Conservation (phyloP, 805 yeast genomes). For the Diddensiella santjacobensis region DNA sequence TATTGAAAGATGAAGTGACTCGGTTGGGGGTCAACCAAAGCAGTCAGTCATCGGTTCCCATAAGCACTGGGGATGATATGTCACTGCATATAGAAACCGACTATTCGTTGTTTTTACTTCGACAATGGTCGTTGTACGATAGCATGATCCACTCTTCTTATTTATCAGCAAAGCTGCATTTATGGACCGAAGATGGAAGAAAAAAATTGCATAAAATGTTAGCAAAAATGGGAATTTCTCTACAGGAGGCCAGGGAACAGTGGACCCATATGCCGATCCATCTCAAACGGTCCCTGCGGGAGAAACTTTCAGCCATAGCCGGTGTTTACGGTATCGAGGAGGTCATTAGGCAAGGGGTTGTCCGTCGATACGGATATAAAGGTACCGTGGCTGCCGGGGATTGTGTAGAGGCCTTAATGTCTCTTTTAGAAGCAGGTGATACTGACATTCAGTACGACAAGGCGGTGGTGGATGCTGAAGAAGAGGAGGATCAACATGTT, state of each 20-base stretch:
- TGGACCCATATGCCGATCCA: constrained; percentile 88
- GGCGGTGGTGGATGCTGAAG: background rate
- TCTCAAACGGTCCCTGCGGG: constrained; percentile 67
- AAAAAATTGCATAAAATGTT: constrained; percentile 83
- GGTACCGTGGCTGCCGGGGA: constrained; percentile 91
- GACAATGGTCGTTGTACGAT: constrained; percentile 93
- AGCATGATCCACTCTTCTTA: constrained; percentile 87
- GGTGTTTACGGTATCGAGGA: constrained; percentile 79
- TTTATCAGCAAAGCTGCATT: constrained; percentile 77
- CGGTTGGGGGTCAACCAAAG: constrained; percentile 45
- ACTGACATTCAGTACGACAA: constrained; percentile 7
- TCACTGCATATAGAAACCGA: constrained; percentile 70
- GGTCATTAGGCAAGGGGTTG: constrained; percentile 78
- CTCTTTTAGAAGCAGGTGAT: constrained; percentile 58
- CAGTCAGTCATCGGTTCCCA: constrained; percentile 23
- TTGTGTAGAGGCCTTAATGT: constrained; percentile 83
- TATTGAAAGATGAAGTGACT: constrained; percentile 76
- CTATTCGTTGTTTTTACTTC: constrained; percentile 75
- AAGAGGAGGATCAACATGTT: background rate
- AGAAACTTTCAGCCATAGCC: constrained; percentile 64
- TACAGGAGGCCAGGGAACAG: constrained; percentile 81
- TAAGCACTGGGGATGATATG: constrained; percentile 26
- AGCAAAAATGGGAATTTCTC: constrained; percentile 93
- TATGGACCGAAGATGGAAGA: constrained; percentile 91
- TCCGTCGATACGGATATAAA: constrained; percentile 79